Conservation (phyloP, 2,329 filamentous ascomycete species). For the Botrytis pseudocinerea region DNA sequence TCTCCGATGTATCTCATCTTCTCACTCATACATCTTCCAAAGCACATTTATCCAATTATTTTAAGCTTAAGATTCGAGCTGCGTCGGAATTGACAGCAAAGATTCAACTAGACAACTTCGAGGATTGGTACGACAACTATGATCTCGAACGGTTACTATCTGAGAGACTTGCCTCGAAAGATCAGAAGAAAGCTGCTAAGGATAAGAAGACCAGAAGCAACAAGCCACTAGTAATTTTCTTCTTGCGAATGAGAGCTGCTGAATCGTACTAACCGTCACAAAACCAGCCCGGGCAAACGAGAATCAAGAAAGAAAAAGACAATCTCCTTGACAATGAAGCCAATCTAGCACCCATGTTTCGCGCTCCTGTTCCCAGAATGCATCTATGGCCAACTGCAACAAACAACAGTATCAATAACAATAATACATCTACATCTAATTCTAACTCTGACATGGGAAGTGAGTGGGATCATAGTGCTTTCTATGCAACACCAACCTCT, state of each 20-base stretch:
- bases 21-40: constrained; percentile 93
- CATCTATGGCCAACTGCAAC: constrained; percentile 34
- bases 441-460: constrained; percentile 23
- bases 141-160: constrained; percentile 72
- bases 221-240: constrained; percentile 1
- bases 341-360: constrained; percentile 31
- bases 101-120: constrained; percentile 64
- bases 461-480: constrained; percentile 29
- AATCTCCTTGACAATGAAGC: constrained; percentile 17
- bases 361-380: constrained; percentile 40
- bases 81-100: constrained; percentile 66
- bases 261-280: not conserved
- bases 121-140: constrained; percentile 75
- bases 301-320: constrained; percentile 30
- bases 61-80: constrained; percentile 74
- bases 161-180: constrained; percentile 75
- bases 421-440: constrained; percentile 5
- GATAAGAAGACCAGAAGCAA: constrained; percentile 35
- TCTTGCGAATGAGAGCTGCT: not conserved
- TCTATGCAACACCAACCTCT: constrained; percentile 38
- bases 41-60: constrained; percentile 82
- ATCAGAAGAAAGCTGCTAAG: constrained; percentile 58
- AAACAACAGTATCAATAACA: constrained; percentile 10
- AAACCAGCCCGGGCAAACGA: constrained; percentile 1
- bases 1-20: constrained; percentile 89